Conservation (phyloP, 495 filamentous ascomycete species). For the Cercophora sp. region DNA sequence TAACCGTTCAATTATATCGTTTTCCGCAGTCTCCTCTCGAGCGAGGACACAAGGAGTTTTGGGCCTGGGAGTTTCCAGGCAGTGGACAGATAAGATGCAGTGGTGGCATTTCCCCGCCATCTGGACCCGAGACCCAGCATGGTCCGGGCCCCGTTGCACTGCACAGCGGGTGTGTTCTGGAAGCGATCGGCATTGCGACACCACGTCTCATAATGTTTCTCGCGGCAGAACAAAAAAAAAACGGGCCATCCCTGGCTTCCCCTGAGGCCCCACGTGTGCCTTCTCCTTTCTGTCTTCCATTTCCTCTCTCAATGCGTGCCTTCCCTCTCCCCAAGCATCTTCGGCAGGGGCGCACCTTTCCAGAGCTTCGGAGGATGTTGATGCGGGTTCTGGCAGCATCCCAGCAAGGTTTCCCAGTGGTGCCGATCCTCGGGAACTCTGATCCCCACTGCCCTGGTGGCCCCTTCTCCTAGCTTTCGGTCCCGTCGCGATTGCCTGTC, state of each 20-base stretch:
- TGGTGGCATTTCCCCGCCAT: background rate
- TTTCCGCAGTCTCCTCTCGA: no score
- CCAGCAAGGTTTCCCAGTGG: constrained; percentile 12
- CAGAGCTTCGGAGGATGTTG: no score
- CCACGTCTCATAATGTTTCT: constrained; percentile 25
- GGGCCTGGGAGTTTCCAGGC: no score
- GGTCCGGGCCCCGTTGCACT: constrained; percentile 6
- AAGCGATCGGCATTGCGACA: constrained; percentile 29
- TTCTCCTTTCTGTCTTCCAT: background rate
- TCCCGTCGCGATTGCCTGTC: background rate
- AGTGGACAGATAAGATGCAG: background rate
- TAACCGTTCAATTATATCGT: no score
- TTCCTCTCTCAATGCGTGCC: background rate
- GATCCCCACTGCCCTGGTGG: constrained; percentile 8
- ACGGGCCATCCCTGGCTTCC: constrained; percentile 5
- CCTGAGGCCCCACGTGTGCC: background rate
- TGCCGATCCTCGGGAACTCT: background rate
- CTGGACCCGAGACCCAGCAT: background rate
- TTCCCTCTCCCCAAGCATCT: background rate
- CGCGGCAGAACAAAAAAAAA: constrained; percentile 10
- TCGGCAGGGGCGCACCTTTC: constrained; percentile 11
- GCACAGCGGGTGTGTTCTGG: constrained; percentile 15
- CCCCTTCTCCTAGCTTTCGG: background rate
- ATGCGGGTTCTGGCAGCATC: background rate
- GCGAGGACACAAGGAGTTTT: no score